Evolutionary conservation across 2,329 filamentous ascomycete species (phyloP).

Genomic region (Diaporthe ampelina): DNA sequence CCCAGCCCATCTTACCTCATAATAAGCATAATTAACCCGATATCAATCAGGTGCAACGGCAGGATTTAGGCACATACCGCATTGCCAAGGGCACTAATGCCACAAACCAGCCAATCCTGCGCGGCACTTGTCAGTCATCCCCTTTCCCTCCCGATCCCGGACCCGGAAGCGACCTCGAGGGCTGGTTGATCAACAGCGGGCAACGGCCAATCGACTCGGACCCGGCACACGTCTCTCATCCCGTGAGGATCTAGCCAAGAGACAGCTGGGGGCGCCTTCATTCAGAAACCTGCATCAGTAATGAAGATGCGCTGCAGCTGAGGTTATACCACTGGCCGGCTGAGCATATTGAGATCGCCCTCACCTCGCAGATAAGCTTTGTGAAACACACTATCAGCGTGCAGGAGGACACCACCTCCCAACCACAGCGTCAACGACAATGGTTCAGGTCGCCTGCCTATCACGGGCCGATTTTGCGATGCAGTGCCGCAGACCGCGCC

Average conservation of each 20-base stretch:
- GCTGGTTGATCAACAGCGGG: neutral
- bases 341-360: conserved; percentile 12
- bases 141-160: neutral
- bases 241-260: neutral
- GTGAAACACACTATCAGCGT: neutral
- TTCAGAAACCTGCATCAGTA: neutral
- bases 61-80: conserved; percentile 7
- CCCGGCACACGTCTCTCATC: neutral
- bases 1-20: neutral
- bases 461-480: neutral
- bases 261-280: neutral
- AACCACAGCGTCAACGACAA: neutral
- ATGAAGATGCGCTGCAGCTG: neutral
- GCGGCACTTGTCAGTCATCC: too few species aligned
- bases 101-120: neutral
- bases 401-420: conserved; percentile 1
- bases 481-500: neutral
- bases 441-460: conserved; percentile 3
- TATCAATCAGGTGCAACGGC: neutral
- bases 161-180: neutral
- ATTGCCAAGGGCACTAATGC: conserved; percentile 19
- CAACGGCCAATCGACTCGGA: neutral
- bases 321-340: conserved; percentile 1
- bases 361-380: conserved; percentile 15
- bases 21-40: conserved; percentile 3